Conservation (phyloP, 1,284 basidiomycete genomes). For the Trametes polyzona region DNA sequence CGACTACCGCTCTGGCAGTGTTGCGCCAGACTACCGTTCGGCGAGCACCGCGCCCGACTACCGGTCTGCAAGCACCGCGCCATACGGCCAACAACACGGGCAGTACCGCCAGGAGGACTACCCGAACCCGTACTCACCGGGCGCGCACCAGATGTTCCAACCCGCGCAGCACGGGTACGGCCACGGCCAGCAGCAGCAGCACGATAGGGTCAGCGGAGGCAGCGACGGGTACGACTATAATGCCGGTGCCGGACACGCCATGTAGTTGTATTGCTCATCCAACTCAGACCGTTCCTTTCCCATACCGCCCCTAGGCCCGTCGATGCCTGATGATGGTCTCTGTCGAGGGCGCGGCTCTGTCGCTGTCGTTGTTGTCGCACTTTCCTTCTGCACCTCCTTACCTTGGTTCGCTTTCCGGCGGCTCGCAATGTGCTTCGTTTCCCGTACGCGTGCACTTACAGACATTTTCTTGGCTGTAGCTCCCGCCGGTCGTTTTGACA, state of each 20-base stretch:
- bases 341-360: conserved; percentile 5
- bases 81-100: conserved; percentile 25
- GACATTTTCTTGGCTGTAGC: neutral
- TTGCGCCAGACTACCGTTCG: conserved; percentile 25
- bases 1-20: conserved; percentile 16
- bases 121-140: conserved; percentile 22
- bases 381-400: neutral
- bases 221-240: conserved; percentile 33
- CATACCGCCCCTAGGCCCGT: neutral
- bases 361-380: conserved; percentile 9
- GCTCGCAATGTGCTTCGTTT: neutral
- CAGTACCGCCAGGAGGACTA: conserved; percentile 20
- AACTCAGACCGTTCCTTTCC: conserved; percentile 14
- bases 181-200: conserved; percentile 13
- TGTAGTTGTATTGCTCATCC: conserved; percentile 29
- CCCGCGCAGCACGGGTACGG: conserved; percentile 17
- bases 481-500: neutral
- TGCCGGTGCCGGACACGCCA: conserved; percentile 32
- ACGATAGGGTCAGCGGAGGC: conserved; percentile 14
- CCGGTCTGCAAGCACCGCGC: conserved; percentile 23
- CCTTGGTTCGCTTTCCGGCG: neutral
- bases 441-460: neutral
- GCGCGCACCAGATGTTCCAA: conserved; percentile 17
- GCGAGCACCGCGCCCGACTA: conserved; percentile 20
- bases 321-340: neutral